These are phyloP conservation scores for Geotrichum bryndzae DNA, from an alignment of 1,139 yeast genomes.

Conservation along the genomic window DNA sequence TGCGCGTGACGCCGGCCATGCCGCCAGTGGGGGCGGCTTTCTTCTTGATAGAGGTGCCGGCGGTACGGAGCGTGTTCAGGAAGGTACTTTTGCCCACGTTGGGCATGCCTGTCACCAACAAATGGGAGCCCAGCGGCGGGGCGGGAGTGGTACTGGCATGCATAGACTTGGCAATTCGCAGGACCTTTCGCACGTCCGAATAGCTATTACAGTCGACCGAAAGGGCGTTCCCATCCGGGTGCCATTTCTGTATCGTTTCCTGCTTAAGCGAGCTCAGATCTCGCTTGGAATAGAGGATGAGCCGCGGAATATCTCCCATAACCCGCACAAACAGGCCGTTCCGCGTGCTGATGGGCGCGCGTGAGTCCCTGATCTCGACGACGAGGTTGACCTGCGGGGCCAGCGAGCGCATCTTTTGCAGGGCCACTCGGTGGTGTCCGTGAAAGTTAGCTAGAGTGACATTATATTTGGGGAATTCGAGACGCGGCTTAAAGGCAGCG, in stretches of 20 bases:
- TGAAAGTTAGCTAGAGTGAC: constrained; percentile 74
- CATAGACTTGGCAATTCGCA: constrained; percentile 42
- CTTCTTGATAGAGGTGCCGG: constrained; percentile 43
- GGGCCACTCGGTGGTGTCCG: constrained; percentile 85
- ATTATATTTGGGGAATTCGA: constrained; percentile 53
- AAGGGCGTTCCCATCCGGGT: constrained; percentile 49
- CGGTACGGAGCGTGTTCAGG: constrained; percentile 64
- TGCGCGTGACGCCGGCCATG: constrained; percentile 84
- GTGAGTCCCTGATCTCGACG: constrained; percentile 76
- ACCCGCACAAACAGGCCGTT: constrained; percentile 74
- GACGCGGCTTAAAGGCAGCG: constrained; percentile 32
- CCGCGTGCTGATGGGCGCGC: constrained; percentile 83
- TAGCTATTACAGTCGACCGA: constrained; percentile 55
- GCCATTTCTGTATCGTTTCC: constrained; percentile 48
- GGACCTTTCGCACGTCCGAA: constrained; percentile 47
- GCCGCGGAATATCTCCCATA: constrained; percentile 50
- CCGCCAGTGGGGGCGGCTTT: constrained; percentile 85
- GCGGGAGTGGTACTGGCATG: constrained; percentile 39
- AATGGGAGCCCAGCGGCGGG: constrained; percentile 75
- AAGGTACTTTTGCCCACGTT: constrained; percentile 96
- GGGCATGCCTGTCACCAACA: constrained; percentile 89
- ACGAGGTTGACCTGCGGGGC: constrained; percentile 79
- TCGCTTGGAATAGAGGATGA: constrained; percentile 63
- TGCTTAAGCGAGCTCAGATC: constrained; percentile 39
- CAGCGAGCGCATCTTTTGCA: constrained; percentile 59